These are phyloP conservation scores for Xylaria flabelliformis DNA, from an alignment of 495 filamentous ascomycete species.

Conservation along the genomic window DNA sequence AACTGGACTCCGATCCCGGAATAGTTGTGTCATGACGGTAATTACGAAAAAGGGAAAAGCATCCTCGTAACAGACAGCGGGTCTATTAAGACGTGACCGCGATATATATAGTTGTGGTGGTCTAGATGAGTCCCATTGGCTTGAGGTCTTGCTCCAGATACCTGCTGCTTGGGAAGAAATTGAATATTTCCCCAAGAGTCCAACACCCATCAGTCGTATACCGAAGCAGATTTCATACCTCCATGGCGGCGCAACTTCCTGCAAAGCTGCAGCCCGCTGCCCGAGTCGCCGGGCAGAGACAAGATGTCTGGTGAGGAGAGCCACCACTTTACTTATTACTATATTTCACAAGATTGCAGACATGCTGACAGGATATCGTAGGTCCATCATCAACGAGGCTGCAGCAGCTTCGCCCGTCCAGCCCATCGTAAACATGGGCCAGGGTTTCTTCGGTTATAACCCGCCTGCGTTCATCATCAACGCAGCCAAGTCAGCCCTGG, in stretches of 20 bases:
- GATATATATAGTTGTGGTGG: not conserved
- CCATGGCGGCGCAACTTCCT: slow-evolving; percentile 36
- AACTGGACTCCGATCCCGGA: slow-evolving; percentile 24
- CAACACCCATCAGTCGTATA: not conserved
- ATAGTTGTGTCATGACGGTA: not conserved
- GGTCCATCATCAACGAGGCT: slow-evolving; percentile 96
- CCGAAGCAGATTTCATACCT: slow-evolving; percentile 38
- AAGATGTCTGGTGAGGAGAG: slow-evolving; percentile 86
- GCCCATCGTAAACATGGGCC: slow-evolving; percentile 94
- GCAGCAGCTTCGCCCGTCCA: slow-evolving; percentile 80
- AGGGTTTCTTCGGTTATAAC: slow-evolving; percentile 99
- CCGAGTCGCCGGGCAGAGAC: slow-evolving; percentile 78
- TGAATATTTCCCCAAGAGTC: not conserved
- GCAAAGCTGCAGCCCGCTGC: slow-evolving; percentile 68
- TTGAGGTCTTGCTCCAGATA: slow-evolving; percentile 11
- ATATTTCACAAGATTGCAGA: not conserved
- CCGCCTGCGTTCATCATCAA: slow-evolving; percentile 89
- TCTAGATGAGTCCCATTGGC: slow-evolving; percentile 15
- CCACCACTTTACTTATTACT: not conserved
- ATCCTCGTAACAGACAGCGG: not conserved
- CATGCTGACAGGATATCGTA: slow-evolving; percentile 42
- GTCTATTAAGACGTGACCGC: not conserved
- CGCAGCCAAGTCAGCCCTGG: slow-evolving; percentile 86
- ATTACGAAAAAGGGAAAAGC: not conserved
- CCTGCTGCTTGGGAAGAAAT: slow-evolving; percentile 5